phyloP scores from a whole-genome alignment of 768 basidiomycete species.

The Hortiboletus flavorubellus region DNA sequence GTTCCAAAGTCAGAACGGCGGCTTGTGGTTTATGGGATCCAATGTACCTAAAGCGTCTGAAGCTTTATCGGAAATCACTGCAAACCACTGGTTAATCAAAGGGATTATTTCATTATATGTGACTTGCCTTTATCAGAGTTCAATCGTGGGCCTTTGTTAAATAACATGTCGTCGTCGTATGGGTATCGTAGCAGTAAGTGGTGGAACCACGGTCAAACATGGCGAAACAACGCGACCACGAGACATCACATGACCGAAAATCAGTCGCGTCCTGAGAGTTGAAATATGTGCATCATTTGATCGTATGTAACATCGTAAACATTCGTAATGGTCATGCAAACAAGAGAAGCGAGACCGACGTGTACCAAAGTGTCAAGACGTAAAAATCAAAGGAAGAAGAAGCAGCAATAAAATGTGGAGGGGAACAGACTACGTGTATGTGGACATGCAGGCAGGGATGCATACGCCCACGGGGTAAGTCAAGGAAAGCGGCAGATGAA shows the following conservation, averaged over 20 bases:
- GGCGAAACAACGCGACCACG: slow-evolving; percentile 20
- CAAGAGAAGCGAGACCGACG: slow-evolving; percentile 3
- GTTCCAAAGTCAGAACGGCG: not conserved
- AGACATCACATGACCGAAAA: slow-evolving; percentile 23
- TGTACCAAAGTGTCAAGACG: slow-evolving; percentile 11
- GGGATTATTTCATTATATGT: too few species aligned
- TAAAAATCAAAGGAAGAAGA: slow-evolving; percentile 1
- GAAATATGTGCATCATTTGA: slow-evolving; percentile 20
- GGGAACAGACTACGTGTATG: not conserved
- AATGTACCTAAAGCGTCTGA: slow-evolving; percentile 41
- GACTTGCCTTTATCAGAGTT: slow-evolving; percentile 13
- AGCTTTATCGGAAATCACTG: slow-evolving; percentile 33
- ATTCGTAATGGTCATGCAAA: slow-evolving; percentile 26
- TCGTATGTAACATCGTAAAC: slow-evolving; percentile 29
- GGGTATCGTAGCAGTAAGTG: not conserved
- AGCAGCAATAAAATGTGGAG: slow-evolving; percentile 9
- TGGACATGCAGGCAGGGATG: slow-evolving; percentile 1
- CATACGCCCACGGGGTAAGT: not conserved
- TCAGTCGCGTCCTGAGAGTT: slow-evolving; percentile 10
- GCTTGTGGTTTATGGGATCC: not conserved
- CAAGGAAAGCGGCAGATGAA: slow-evolving; percentile 9
- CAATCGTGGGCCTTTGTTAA: slow-evolving; percentile 45
- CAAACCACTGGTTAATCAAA: not conserved
- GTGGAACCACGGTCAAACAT: slow-evolving; percentile 18
- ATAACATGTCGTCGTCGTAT: slow-evolving; percentile 30